Evolutionary conservation across 495 filamentous ascomycete species (phyloP), one percentile per base, ranked within the genome.

Genomic region (Terfezia claveryi): DNA sequence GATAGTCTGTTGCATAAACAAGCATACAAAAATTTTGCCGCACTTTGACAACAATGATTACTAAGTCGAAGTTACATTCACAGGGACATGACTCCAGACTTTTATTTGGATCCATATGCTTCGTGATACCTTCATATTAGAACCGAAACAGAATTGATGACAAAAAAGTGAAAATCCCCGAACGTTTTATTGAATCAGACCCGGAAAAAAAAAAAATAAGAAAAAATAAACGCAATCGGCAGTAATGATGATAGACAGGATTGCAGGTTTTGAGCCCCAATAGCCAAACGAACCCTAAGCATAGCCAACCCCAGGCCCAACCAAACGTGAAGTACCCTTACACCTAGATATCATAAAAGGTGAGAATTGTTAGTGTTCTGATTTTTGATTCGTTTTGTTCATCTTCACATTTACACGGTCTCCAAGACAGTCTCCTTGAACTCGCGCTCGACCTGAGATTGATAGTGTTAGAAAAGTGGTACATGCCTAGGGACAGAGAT

Each of bases 371-470:
- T 14, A 46, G 12, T 14, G 41, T 14, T 46, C 37, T 41, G 49
- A 38, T 60, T 61, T 53, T 53, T 60, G 49, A 61, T 38, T 46
- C 8, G 41, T 46, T 46, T 46, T 46, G 6, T 46, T 46, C 14
- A 46, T 46, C 14, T 20, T 14, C 14, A 51, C 23, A 69, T 73
- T 84, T 83, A 98, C 73, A 98, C 89, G 62, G 72, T 78, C 70
- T 94, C 86, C 65, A 95, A 78, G 68, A 94, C 85, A 64, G 73
- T 76, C 78, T 98, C 91, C 81, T 93, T 93, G 83, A 96, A 98
- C 74, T 98, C 91, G 62, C 86, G 78, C 80, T 94, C 89, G 60
- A 95, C 41, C 41, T 46, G 8, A 46, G 8, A 46, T 14, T 46
- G 17, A 2, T 14, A 14, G 41, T 8, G 17, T 46, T 46, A 46